A percentile compares a stretch with the other conserved stretches of the same genome.
phyloP scores from a whole-genome alignment of 306 rosid species.

The Prunus campanulata region DNA sequence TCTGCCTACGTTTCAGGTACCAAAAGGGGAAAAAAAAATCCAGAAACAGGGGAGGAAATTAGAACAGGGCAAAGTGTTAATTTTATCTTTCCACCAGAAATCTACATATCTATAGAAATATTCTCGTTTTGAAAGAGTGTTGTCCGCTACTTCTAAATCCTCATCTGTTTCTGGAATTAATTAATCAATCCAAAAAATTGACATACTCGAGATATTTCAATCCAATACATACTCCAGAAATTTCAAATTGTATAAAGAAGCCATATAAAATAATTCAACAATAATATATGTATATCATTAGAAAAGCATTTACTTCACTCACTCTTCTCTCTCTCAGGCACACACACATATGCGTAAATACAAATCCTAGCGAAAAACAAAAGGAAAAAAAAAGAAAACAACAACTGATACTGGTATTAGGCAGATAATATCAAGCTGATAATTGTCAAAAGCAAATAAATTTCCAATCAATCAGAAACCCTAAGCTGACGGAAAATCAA shows the following conservation, averaged over 20 bases:
- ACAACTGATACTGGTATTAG: neutral
- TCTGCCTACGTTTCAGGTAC: neutral
- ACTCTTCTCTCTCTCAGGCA: neutral
- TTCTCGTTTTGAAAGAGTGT: neutral
- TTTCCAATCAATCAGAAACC: conserved; percentile 20
- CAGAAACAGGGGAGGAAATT: neutral
- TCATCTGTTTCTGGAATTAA: neutral
- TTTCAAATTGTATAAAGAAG: neutral
- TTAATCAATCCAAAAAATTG: neutral
- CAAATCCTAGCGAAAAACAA: neutral
- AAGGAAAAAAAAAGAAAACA: neutral
- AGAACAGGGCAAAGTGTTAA: neutral
- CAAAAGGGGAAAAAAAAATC: neutral
- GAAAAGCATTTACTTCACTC: neutral
- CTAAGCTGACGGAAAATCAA: conserved; percentile 4
- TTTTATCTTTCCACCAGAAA: neutral
- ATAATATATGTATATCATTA: neutral
- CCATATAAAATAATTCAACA: neutral
- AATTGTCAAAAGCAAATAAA: neutral
- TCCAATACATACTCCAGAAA: neutral
- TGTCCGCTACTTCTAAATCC: neutral
- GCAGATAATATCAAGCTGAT: neutral
- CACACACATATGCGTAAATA: neutral
- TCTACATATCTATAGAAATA: neutral
- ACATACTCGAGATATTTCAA: neutral